Base-by-base conservation (phyloP, 2,329 filamentous ascomycete species). In the Hymenoscyphus fraxineus region DNA sequence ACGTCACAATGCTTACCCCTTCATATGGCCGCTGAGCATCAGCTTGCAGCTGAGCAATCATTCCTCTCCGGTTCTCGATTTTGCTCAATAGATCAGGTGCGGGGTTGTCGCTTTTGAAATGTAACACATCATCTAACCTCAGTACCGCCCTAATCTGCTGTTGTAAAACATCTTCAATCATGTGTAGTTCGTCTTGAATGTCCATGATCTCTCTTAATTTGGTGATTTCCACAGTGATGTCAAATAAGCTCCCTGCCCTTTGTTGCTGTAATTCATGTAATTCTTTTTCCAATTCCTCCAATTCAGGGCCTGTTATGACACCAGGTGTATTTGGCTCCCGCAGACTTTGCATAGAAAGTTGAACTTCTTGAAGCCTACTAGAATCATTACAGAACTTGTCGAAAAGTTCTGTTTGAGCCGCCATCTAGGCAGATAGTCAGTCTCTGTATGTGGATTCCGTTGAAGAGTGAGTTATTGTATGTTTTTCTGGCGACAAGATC, bases 161-260 rank as follows among this genome's bases (percentile, higher is more conserved):
- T 6, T 38, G 16, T 7, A 58, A 19, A 31, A 58, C 31, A 58
- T 58, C 55, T 38, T 58, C 55, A 13, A 58, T 58, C 55, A 58
- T 58, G 55, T 58, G 55, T 7, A 58, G 32, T 35, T 58, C 55
- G 7, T 58, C 55, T 19, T 32, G 16, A 16, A 58, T 58, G 13
- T 58, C 55, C 35, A 35, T 58, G 5, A 58, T 58, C 19, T 58
- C 55, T 19, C 55, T 58, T n/a, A 58, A n/a, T 15, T 58, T 58
- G 6, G 31, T 58, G 27, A 58, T 58, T 16, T 39, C 55, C 16
- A 32, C 35, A 10, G 55, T 58, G 35, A 58, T 58, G 31, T 58
- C 55, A 6, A 35, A 58, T 3, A 58, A 4, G 16, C 55, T 38
- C 10, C 55, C 55, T 58, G 13, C 1, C 9, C 16, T 47, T 19